These are phyloP conservation scores for Sclerotinia spermophila DNA, from an alignment of 2,329 filamentous ascomycete species.

Conservation along the genomic window DNA sequence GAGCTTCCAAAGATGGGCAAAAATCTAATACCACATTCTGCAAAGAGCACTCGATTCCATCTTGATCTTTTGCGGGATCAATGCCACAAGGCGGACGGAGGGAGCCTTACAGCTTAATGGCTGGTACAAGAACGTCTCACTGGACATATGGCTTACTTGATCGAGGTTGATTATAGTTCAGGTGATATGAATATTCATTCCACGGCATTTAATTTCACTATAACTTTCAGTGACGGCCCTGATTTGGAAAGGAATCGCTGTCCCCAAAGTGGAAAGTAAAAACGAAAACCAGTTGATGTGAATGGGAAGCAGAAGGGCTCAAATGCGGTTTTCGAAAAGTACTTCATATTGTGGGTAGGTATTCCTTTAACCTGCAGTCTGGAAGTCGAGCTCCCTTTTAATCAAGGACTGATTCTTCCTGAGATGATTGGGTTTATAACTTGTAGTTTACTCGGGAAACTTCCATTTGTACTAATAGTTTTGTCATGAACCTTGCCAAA, in stretches of 20 bases:
- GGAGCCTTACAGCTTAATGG: background rate
- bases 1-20: slow-evolving; percentile 15
- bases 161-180: background rate
- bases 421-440: background rate
- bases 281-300: background rate
- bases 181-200: background rate
- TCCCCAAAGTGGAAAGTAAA: background rate
- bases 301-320: background rate
- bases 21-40: slow-evolving; percentile 1
- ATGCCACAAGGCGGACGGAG: background rate
- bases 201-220: too few species aligned
- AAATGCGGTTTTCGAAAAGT: background rate
- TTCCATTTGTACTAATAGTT: background rate
- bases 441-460: background rate
- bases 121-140: background rate
- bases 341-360: background rate
- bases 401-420: background rate
- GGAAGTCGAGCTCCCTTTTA: background rate
- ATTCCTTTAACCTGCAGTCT: background rate
- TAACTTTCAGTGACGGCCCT: too few species aligned
- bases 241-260: background rate
- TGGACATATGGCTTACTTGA: background rate
- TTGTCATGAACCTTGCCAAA: background rate
- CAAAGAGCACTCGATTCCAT: slow-evolving; percentile 3
- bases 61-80: background rate